Base-by-base conservation (phyloP, 106 monocot genomes). In the Acorus gramineus region DNA sequence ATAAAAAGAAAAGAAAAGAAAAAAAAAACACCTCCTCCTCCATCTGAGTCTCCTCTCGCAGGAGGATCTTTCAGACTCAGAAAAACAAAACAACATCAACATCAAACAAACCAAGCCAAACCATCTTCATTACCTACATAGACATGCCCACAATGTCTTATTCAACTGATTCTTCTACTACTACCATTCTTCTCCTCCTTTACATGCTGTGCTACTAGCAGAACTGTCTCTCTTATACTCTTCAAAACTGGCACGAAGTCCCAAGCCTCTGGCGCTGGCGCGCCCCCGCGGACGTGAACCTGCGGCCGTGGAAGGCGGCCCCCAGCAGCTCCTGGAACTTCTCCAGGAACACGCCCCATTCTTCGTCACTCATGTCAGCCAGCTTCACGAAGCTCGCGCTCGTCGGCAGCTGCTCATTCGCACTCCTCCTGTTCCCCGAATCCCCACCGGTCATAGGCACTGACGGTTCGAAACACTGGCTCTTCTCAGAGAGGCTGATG, bases 171-270 rank as follows among this genome's bases (percentile, higher is more conserved):
- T 96, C 91, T 66, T 87, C 95, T 50, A 91, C 90, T 57, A 71
- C 87, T 70, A 10, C 47, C 51, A 8, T 42, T 14, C n/a, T 48
- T 46, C 45, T 7, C 45, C 28, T 56, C 55, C 10, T 14, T 52
- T 11, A 49, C 7, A 8, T 71, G 56, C 65, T 14, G 11, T 28
- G 6, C 46, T 14, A 10, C 42, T 57, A 44, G 14, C 4, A 8
- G 10, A 13, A 5, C 2, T 7, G 42, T 53, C 42, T 66, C 46
- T 52, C 12, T 10, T 70, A 53, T 72, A 52, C 62, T 51, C 77
- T 73, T 84, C 77, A 84, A 84, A 84, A 84, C 84, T 80, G 80
- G 77, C 80, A 84, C 7, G 86, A 82, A 79, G 76, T 82, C 10
- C 86, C 86, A 5, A 86, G 70, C 70, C 87, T 80, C 64, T 63